A percentile compares a stretch with the other conserved stretches of the same genome.
These are phyloP conservation scores for Sphaerosporella brunnea DNA, from an alignment of 495 filamentous ascomycete species.

Conservation along the genomic window DNA sequence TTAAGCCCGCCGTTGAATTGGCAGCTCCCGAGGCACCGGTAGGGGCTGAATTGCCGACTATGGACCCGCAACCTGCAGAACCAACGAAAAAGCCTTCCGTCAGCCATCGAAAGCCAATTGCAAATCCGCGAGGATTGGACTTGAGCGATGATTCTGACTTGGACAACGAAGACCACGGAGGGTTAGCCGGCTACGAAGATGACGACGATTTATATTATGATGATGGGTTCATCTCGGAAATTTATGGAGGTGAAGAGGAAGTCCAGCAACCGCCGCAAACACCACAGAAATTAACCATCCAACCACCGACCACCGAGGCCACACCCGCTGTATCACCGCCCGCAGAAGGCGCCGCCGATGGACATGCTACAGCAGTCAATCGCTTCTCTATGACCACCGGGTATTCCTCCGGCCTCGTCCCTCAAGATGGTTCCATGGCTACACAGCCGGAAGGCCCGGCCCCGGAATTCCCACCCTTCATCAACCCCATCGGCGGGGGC, in stretches of 20 bases:
- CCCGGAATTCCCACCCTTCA: slow-evolving; percentile 19
- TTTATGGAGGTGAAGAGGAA: background rate
- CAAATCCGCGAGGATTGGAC: slow-evolving; percentile 18
- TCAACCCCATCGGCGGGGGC: slow-evolving; percentile 25
- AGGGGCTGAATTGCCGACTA: slow-evolving; percentile 1
- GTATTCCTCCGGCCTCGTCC: slow-evolving; percentile 14
- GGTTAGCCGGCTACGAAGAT: slow-evolving; percentile 16
- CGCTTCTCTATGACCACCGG: slow-evolving; percentile 17
- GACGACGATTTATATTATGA: slow-evolving; percentile 59
- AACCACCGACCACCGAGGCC: slow-evolving; percentile 8
- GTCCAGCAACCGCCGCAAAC: background rate
- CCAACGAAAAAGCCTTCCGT: background rate
- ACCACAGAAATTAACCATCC: background rate
- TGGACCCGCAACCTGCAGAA: slow-evolving; percentile 14
- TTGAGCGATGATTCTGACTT: slow-evolving; percentile 19
- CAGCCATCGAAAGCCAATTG: slow-evolving; percentile 7
- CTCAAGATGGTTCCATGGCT: slow-evolving; percentile 13
- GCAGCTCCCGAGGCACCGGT: background rate
- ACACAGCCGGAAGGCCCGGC: background rate
- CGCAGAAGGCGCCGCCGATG: background rate
- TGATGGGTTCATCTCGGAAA: slow-evolving; percentile 44
- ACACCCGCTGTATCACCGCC: background rate
- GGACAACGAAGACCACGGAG: slow-evolving; percentile 13
- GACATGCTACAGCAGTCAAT: slow-evolving; percentile 5
- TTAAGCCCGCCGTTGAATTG: background rate